Evolutionary conservation across 2,329 filamentous ascomycete genomes (phyloP), one percentile per base, ranked within the genome.

Genomic region (Neopestalotiopsis sp.): DNA sequence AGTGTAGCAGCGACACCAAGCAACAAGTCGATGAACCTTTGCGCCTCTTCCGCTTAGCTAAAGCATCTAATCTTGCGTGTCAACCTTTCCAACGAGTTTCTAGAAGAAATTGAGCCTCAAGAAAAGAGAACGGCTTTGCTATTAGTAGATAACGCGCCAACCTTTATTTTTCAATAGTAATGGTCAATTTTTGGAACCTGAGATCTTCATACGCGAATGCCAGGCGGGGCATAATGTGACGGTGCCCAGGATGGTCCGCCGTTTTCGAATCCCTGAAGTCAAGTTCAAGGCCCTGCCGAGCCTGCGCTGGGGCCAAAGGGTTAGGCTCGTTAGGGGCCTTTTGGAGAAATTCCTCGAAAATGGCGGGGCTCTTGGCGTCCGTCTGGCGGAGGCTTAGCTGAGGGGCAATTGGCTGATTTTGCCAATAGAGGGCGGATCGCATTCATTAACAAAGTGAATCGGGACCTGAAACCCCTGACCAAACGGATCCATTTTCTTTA

Each of bases 291-390:
- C 20, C 24, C 24, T 28, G 24, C 24, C 24, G 24, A 28, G 24
- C 24, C 24, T n/a, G 45, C 45, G 45, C 45, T 10, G 34, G 34
- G 34, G 34, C 34, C 34, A 38, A 38, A 38, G 34, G 24, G 24
- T 28, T 28, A 28, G 24, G 24, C 24, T 28, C 24, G 24, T 28
- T 28, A 28, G 24, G 34, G 34, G 34, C 34, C 34, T 7, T 28
- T 28, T 38, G 34, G 34, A n/a, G 17, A 53, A 14, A 9, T 53
- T 20, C 20, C 20, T 53, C 4, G 17, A 53, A 53, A 20, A n/a
- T 53, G 45, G 45, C 45, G 45, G 45, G 45, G 45, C 45, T n/a
- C 45, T 53, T 53, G 45, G 45, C 45, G 45, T 53, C 45, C 45
- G 17, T 53, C 45, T 53, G 45, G 17, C 20, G 45, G 45, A 53